Percentiles rank a stretch among this genome's conserved stretches.
Conservation (phyloP, 345 rosid genomes). For the Microcos paniculata region DNA sequence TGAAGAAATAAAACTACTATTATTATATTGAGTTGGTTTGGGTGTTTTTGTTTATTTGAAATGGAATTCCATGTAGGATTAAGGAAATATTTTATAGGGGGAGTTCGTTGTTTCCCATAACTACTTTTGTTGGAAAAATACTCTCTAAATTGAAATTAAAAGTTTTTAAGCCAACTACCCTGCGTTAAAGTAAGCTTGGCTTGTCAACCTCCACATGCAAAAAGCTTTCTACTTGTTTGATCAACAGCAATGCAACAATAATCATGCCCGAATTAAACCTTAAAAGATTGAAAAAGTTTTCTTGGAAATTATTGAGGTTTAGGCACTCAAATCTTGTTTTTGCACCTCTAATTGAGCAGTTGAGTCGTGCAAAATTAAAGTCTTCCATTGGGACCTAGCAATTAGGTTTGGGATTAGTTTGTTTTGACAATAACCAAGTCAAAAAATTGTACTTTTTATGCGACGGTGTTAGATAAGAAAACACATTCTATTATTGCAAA, state of each 20-base stretch:
- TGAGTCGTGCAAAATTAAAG: not conserved
- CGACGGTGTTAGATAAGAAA: not conserved
- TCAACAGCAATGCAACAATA: not conserved
- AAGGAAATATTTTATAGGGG: not conserved
- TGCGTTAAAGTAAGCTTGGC: slow-evolving; percentile 33
- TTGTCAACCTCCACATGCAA: slow-evolving; percentile 69
- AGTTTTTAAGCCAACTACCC: slow-evolving; percentile 54
- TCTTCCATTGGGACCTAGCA: not conserved
- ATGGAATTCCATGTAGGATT: slow-evolving; percentile 65
- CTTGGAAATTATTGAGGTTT: not conserved
- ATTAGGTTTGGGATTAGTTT: slow-evolving; percentile 19
- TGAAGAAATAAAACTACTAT: not conserved
- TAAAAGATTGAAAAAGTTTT: not conserved
- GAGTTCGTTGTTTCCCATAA: slow-evolving; percentile 22
- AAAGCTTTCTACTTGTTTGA: slow-evolving; percentile 34
- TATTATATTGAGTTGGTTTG: not conserved
- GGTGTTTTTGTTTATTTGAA: slow-evolving; percentile 10
- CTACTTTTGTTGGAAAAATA: slow-evolving; percentile 26
- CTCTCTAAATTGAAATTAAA: slow-evolving; percentile 16
- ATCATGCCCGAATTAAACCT: not conserved
- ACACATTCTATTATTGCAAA: not conserved
- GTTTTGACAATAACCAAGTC: not conserved
- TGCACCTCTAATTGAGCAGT: not conserved
- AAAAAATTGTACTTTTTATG: not conserved
- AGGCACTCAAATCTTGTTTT: not conserved